Base-by-base conservation (phyloP, 176 grass and related monocot species). In the Triticum turgidum region DNA sequence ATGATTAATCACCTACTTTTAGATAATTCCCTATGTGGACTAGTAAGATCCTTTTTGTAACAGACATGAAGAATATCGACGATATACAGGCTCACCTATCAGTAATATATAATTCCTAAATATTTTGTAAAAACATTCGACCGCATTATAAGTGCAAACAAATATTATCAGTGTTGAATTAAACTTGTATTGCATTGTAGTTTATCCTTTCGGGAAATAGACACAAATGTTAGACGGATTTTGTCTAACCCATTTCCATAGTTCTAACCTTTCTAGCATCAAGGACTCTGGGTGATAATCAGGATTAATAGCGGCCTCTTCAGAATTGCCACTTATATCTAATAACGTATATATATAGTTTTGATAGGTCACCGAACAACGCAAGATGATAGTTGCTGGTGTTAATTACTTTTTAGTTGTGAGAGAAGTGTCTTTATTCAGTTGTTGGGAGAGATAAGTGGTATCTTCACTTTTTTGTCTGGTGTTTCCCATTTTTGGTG, bases 221-320 rank as follows among this genome's bases (percentile, higher is more conserved):
- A 45, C 11, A 45, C 3, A 3, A 45, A 45, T 4, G 44, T 45
- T 45, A 45, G 44, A 91, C 61, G 91, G 94, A 98, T 89, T 93
- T 98, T 73, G 37, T 93, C 69, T 97, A 59, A 90, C 75, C 42
- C 11, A 45, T 1, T 45, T 64, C 32, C 3, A 54, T 56, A 25
- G 49, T 73, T 85, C 66, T 68, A 33, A 76, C 69, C 51, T 76
- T 20, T 73, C 83, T 47, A 68, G 12, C 68, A 86, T 80, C 79
- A 66, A 82, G 56, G 42, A 83, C n/a, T 72, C 29, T 88, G 44
- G 42, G 84, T 35, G 8, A 47, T 24, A 71, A 84, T 76, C 79
- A 72, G 39, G 59, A 22, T 77, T 82, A 80, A 30, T 69, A 30
- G 86, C 76, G 61, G 61, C 58, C 76, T 75, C 69, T 91, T 58